These are phyloP conservation scores for Metarhizium anisopliae DNA, from an alignment of 2,329 filamentous ascomycete species.

Conservation along the genomic window DNA sequence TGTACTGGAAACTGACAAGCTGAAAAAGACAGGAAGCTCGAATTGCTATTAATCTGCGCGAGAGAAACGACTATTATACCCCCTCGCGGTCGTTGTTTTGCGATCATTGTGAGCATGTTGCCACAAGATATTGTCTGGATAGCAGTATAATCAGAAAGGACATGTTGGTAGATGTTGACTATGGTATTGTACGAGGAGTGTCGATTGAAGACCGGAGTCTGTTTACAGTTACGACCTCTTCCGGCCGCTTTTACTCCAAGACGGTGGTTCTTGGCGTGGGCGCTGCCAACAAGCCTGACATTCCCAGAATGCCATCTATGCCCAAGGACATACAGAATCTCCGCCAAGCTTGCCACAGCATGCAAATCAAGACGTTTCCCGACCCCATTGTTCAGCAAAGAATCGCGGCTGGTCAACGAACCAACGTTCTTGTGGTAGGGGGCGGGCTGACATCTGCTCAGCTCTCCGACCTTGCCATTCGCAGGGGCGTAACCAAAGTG, in stretches of 20 bases:
- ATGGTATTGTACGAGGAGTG: slow-evolving; percentile 35
- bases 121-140: slow-evolving; percentile 40
- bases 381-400: slow-evolving; percentile 41
- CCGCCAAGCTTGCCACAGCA: slow-evolving; percentile 51
- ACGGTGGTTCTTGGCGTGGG: slow-evolving; percentile 64
- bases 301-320: slow-evolving; percentile 31
- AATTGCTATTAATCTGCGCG: slow-evolving; percentile 54
- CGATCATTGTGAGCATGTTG: slow-evolving; percentile 51
- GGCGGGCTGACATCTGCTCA: slow-evolving; percentile 72
- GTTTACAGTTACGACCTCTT: slow-evolving; percentile 55
- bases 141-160: slow-evolving; percentile 50
- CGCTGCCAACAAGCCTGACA: slow-evolving; percentile 50
- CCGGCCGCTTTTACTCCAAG: slow-evolving; percentile 44
- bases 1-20: not conserved
- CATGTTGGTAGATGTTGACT: slow-evolving; percentile 52
- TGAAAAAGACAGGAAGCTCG: slow-evolving; percentile 28
- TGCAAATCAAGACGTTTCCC: slow-evolving; percentile 53
- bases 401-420: slow-evolving; percentile 39
- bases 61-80: slow-evolving; percentile 61
- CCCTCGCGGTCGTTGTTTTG: slow-evolving; percentile 53
- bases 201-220: slow-evolving; percentile 41
- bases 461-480: slow-evolving; percentile 57
- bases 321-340: slow-evolving; percentile 8
- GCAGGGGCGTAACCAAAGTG: slow-evolving; percentile 56
- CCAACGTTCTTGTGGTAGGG: slow-evolving; percentile 61